Conservation (phyloP, 2,329 filamentous ascomycete species). For the Mycosphaerelloides madeirae region DNA sequence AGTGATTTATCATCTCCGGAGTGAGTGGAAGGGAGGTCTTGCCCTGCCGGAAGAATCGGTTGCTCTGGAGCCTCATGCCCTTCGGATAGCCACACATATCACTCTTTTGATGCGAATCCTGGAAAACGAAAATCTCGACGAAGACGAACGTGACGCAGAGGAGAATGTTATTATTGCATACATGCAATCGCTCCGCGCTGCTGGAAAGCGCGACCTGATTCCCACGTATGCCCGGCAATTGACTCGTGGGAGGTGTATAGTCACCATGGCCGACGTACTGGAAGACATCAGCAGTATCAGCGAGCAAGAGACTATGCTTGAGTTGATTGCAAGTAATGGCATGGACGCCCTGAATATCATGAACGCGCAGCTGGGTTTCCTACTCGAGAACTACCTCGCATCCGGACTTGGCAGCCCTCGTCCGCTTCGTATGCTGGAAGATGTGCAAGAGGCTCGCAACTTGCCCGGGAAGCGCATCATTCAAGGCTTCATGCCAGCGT, state of each 20-base stretch:
- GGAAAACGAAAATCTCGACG: conserved; percentile 42
- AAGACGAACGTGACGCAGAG: conserved; percentile 46
- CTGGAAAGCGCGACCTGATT: conserved; percentile 70
- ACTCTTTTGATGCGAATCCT: conserved; percentile 57
- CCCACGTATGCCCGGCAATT: conserved; percentile 85
- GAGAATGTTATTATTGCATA: conserved; percentile 79
- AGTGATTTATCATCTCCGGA: conserved; percentile 22
- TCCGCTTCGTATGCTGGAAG: conserved; percentile 47
- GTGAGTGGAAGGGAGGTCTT: conserved; percentile 12
- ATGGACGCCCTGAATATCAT: conserved; percentile 71
- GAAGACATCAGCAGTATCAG: conserved; percentile 64
- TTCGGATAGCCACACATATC: conserved; percentile 49
- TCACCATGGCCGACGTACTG: conserved; percentile 70
- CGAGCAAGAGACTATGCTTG: conserved; percentile 64
- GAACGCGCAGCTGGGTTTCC: conserved; percentile 55
- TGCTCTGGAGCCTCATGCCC: conserved; percentile 38
- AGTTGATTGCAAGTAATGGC: conserved; percentile 67
- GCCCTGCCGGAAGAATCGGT: conserved; percentile 30
- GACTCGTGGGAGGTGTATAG: conserved; percentile 58
- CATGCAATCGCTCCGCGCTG: conserved; percentile 69
- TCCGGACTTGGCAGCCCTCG: conserved; percentile 7
- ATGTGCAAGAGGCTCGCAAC: conserved; percentile 40
- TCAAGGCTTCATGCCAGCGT: conserved; percentile 61
- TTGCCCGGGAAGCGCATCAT: conserved; percentile 61
- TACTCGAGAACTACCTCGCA: conserved; percentile 22